These are phyloP conservation scores for Apiospora marii DNA, from an alignment of 2,329 filamentous ascomycete species.

Conservation along the genomic window DNA sequence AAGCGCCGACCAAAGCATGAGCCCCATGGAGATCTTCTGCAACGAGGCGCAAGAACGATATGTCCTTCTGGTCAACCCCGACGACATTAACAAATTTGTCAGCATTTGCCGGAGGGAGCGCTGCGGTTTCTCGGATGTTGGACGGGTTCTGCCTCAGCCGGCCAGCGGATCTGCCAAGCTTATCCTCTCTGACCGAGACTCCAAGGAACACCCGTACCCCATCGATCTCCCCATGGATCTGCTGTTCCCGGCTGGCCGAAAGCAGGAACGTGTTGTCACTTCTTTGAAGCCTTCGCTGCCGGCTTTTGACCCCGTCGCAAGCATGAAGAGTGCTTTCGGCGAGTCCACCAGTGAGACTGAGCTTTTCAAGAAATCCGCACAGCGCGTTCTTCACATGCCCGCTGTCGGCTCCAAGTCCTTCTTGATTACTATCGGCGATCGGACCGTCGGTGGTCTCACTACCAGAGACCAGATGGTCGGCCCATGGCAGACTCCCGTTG, in stretches of 20 bases:
- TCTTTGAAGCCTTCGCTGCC: conserved; percentile 34
- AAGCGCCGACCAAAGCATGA: conserved; percentile 89
- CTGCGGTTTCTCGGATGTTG: conserved; percentile 92
- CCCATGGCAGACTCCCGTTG: conserved; percentile 92
- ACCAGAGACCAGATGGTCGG: conserved; percentile 95
- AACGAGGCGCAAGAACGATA: conserved; percentile 97
- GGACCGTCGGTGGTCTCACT: conserved; percentile 88
- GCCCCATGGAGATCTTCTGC: conserved; percentile 96
- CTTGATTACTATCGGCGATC: conserved; percentile 94
- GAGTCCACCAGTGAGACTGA: conserved; percentile 59
- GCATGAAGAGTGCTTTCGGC: conserved; percentile 71
- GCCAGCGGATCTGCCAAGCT: conserved; percentile 73
- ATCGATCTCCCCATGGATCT: conserved; percentile 32
- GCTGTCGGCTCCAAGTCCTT: conserved; percentile 97
- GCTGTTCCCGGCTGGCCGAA: conserved; percentile 28
- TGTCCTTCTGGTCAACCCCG: conserved; percentile 84
- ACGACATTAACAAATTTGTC: conserved; percentile 79
- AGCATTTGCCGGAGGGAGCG: conserved; percentile 78
- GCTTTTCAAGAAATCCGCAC: conserved; percentile 70
- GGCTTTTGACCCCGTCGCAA: conserved; percentile 71
- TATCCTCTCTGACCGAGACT: conserved; percentile 59
- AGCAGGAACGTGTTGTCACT: conserved; percentile 27
- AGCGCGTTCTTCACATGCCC: conserved; percentile 83
- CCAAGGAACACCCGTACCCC: conserved; percentile 27
- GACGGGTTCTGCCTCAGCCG: conserved; percentile 71